A percentile compares a stretch with the other conserved stretches of the same genome.
phyloP scores from a whole-genome alignment of 148 eudicot species.

The Amaranthus hypochondriacus region DNA sequence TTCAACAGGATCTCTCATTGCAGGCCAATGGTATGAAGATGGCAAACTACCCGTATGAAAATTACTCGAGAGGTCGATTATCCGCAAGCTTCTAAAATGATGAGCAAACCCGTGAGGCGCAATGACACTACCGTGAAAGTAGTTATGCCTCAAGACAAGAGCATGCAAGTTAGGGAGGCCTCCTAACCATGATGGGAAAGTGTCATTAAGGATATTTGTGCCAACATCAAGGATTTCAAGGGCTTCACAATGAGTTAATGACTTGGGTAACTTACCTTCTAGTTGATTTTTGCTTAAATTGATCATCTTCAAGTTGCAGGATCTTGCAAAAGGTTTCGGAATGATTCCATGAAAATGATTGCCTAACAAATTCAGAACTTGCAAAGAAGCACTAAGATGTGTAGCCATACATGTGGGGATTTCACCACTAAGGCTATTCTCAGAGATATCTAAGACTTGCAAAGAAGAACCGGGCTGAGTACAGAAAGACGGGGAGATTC shows the following conservation, averaged over 20 bases:
- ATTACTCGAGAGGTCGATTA: slow-evolving; percentile 41
- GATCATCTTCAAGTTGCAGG: slow-evolving; percentile 20
- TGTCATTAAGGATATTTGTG: slow-evolving; percentile 25
- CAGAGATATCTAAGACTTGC: too few species aligned
- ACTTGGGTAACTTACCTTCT: slow-evolving; percentile 23
- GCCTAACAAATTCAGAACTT: slow-evolving; percentile 13
- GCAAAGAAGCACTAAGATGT: slow-evolving; percentile 12
- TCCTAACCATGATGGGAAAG: slow-evolving; percentile 46
- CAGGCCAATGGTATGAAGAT: slow-evolving; percentile 15
- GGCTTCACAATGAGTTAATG: slow-evolving; percentile 18
- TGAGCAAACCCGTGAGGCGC: slow-evolving; percentile 1
- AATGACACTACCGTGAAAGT: slow-evolving; percentile 29
- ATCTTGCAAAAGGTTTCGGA: slow-evolving; percentile 3
- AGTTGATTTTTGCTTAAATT: slow-evolving; percentile 21
- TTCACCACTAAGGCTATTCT: too few species aligned
- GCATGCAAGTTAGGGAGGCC: background rate
- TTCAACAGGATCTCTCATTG: slow-evolving; percentile 22
- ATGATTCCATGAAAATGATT: slow-evolving; percentile 24
- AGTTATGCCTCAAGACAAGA: slow-evolving; percentile 30
- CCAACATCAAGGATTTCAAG: slow-evolving; percentile 35
- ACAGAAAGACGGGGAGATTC: too few species aligned
- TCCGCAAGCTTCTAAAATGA: slow-evolving; percentile 16
- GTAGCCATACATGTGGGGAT: background rate
- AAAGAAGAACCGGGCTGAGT: too few species aligned
- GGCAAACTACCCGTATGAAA: slow-evolving; percentile 29